These are phyloP conservation scores for Ochetophila trinervis DNA, from an alignment of 306 rosid genomes.

Conservation along the genomic window DNA sequence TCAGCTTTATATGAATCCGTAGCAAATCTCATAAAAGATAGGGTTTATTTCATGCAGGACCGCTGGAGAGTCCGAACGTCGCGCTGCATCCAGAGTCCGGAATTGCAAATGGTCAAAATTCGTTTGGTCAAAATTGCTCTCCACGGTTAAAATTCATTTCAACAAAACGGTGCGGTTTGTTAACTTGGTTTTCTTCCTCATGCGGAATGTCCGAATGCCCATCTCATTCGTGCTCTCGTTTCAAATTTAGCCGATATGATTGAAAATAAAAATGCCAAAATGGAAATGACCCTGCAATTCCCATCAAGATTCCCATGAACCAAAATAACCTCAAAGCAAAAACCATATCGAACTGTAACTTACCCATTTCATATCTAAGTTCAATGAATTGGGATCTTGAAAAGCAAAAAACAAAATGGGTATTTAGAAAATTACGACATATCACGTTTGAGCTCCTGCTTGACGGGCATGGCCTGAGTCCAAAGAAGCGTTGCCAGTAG, in stretches of 20 bases:
- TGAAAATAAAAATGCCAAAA: constrained; percentile 89
- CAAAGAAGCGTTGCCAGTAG: constrained; percentile 20
- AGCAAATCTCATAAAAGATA: too few species aligned
- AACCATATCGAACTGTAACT: neutral
- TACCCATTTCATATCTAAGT: constrained; percentile 9
- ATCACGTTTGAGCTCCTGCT: constrained; percentile 97
- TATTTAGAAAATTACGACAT: constrained; percentile 56
- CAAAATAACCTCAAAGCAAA: neutral
- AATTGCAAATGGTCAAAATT: too few species aligned
- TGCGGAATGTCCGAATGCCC: too few species aligned
- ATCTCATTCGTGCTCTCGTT: too few species aligned
- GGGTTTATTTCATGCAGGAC: too few species aligned
- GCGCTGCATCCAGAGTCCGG: too few species aligned
- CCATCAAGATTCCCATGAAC: constrained; percentile 10
- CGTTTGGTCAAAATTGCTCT: too few species aligned
- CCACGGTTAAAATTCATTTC: too few species aligned
- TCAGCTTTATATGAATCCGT: too few species aligned
- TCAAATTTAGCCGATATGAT: constrained; percentile 94
- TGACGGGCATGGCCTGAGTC: constrained; percentile 94
- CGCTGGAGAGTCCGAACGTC: too few species aligned
- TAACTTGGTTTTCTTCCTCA: too few species aligned
- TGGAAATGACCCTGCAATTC: constrained; percentile 67
- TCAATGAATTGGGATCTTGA: neutral
- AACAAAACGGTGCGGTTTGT: too few species aligned
- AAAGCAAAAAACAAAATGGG: neutral